Conservation (phyloP, 148 eudicot species). For the Cornus controversa region DNA sequence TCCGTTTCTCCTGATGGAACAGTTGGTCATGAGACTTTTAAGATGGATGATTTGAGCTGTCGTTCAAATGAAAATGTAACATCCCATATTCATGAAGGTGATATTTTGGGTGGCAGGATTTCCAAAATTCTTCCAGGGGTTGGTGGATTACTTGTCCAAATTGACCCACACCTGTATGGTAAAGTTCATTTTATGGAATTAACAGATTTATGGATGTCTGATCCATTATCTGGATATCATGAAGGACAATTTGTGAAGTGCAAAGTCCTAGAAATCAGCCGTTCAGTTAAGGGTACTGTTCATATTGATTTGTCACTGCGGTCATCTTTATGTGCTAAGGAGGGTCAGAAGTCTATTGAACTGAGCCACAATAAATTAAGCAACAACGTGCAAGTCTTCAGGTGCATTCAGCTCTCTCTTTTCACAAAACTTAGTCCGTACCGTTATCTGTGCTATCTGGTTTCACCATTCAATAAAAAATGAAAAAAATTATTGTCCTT, state of each 20-base stretch:
- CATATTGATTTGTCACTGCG: conserved; percentile 86
- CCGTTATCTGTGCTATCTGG: too few relatives aligned
- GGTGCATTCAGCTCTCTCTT: not conserved
- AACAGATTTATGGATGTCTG: conserved; percentile 48
- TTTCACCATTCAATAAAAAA: not conserved
- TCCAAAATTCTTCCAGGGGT: conserved; percentile 78
- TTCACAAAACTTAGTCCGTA: too few relatives aligned
- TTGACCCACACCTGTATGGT: conserved; percentile 83
- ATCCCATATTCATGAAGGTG: conserved; percentile 61
- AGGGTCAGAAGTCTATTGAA: conserved; percentile 15
- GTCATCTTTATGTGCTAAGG: conserved; percentile 27
- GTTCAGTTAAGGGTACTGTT: conserved; percentile 54
- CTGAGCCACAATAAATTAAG: not conserved
- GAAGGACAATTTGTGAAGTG: conserved; percentile 92
- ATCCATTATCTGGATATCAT: conserved; percentile 69
- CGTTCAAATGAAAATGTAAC: conserved; percentile 29
- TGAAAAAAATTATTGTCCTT: not conserved
- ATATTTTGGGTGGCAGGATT: conserved; percentile 77
- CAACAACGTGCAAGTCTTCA: conserved; percentile 26
- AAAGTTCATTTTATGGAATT: conserved; percentile 89
- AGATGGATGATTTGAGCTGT: conserved; percentile 17
- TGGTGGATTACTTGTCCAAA: conserved; percentile 83
- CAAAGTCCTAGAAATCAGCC: conserved; percentile 63
- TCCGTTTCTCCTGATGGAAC: conserved; percentile 27
- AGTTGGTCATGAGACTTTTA: conserved; percentile 10